A percentile compares a stretch with the other conserved stretches of the same genome.
Evolutionary conservation across 352 stramenopile species (phyloP).

Genomic region (Phytopythium boreale): DNA sequence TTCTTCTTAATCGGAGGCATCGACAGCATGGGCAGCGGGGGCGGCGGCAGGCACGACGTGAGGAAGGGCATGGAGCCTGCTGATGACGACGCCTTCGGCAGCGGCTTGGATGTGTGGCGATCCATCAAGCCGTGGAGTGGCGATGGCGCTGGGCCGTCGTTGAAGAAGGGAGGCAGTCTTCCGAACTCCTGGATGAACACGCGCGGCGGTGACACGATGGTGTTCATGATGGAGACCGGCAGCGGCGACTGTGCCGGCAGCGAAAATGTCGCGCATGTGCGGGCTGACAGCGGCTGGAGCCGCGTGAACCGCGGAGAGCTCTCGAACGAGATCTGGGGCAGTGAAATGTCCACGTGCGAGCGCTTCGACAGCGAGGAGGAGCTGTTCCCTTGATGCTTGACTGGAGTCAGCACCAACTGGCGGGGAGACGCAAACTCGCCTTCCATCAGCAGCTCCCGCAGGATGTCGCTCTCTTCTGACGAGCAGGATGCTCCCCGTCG

Average conservation of each 20-base stretch:
- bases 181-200: conserved; percentile 80
- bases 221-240: conserved; percentile 54
- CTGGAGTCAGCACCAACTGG: conserved; percentile 41
- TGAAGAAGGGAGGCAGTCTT: conserved; percentile 60
- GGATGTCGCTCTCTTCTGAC: conserved; percentile 69
- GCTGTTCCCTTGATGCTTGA: conserved; percentile 28
- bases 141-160: conserved; percentile 26
- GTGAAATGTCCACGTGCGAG: conserved; percentile 59
- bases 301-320: conserved; percentile 52
- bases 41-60: conserved; percentile 51
- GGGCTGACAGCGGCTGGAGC: conserved; percentile 55
- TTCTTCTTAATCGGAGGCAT: conserved; percentile 81
- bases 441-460: conserved; percentile 71
- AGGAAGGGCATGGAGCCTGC: conserved; percentile 32
- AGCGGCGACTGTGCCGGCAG: conserved; percentile 34
- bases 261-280: conserved; percentile 37
- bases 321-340: conserved; percentile 72
- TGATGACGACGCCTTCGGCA: conserved; percentile 11
- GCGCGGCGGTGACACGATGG: conserved; percentile 68
- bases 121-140: conserved; percentile 18
- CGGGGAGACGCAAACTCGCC: conserved; percentile 65
- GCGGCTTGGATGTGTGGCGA: conserved; percentile 8
- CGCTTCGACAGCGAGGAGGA: conserved; percentile 34
- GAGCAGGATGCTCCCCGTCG: conserved; percentile 37
- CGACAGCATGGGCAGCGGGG: conserved; percentile 61